Percentiles rank a stretch among this genome's conserved stretches.
Conservation (phyloP, 1,284 basidiomycete genomes). For the Ceratobasidium sp. region DNA sequence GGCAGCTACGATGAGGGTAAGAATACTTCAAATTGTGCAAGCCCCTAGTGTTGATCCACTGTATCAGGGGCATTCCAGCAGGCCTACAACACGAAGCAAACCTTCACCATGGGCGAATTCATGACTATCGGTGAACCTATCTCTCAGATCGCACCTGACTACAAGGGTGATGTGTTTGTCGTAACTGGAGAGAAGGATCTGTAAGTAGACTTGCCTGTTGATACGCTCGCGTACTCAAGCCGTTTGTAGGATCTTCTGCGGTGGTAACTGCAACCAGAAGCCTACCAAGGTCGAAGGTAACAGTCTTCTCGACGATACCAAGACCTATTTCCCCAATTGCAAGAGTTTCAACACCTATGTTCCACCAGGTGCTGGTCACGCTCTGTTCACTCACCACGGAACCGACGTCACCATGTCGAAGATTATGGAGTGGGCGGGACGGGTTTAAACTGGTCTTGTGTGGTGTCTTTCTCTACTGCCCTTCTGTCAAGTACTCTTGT, state of each 20-base stretch:
- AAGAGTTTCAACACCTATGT: slow-evolving; percentile 26
- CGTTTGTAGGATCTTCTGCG: slow-evolving; percentile 43
- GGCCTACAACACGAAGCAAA: slow-evolving; percentile 46
- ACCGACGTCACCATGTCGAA: slow-evolving; percentile 12
- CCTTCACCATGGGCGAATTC: slow-evolving; percentile 50
- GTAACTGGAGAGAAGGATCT: slow-evolving; percentile 53
- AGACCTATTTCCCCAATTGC: slow-evolving; percentile 12
- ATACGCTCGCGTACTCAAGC: neutral
- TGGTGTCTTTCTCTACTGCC: neutral
- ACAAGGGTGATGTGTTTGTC: slow-evolving; percentile 50
- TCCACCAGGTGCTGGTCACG: slow-evolving; percentile 29
- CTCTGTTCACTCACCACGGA: slow-evolving; percentile 27
- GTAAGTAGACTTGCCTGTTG: slow-evolving; percentile 45
- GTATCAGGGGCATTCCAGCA: slow-evolving; percentile 40
- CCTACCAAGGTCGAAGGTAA: slow-evolving; percentile 37
- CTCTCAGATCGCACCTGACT: slow-evolving; percentile 45
- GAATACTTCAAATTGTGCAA: no score
- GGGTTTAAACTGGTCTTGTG: neutral
- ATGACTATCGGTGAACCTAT: slow-evolving; percentile 45
- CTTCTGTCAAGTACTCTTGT: neutral
- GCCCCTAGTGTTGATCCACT: no score
- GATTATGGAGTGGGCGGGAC: slow-evolving; percentile 4
- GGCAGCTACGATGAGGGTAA: slow-evolving; percentile 50
- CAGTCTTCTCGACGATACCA: slow-evolving; percentile 23
- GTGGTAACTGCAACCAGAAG: slow-evolving; percentile 43